Percentiles rank a stretch among this genome's conserved stretches.
Evolutionary conservation across 495 filamentous ascomycete species (phyloP).

Genomic region (Penicillium angulare): DNA sequence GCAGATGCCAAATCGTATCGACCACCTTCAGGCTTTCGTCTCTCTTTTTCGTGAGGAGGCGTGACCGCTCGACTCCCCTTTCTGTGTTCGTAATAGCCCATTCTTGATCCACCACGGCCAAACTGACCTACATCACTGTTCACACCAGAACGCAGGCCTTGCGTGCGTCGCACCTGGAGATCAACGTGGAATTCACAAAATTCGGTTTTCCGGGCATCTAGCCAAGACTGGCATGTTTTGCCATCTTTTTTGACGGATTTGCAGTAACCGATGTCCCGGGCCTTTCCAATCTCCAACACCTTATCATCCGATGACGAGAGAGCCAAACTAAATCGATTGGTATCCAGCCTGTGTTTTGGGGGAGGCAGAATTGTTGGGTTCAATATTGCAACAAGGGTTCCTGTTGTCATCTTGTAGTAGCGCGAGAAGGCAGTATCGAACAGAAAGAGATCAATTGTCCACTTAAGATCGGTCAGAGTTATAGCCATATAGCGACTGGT

Average conservation of each 20-base stretch:
- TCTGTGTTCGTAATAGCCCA: conserved; percentile 38
- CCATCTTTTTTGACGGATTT: conserved; percentile 82
- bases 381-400: conserved; percentile 87
- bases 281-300: conserved; percentile 82
- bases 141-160: conserved; percentile 74
- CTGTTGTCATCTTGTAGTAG: conserved; percentile 85
- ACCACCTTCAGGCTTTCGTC: conserved; percentile 44
- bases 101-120: conserved; percentile 48
- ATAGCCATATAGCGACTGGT: conserved; percentile 88
- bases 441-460: conserved; percentile 87
- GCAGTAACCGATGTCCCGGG: conserved; percentile 87
- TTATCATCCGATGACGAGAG: conserved; percentile 82
- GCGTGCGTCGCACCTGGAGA: conserved; percentile 67
- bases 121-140: conserved; percentile 56
- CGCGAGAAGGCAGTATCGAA: conserved; percentile 88
- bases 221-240: conserved; percentile 74
- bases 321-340: conserved; percentile 77
- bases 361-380: conserved; percentile 92
- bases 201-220: conserved; percentile 83
- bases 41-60: conserved; percentile 1
- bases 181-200: conserved; percentile 94
- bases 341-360: conserved; percentile 64
- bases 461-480: conserved; percentile 81
- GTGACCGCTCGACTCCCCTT: neutral
- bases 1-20: conserved; percentile 60